Evolutionary conservation across 352 stramenopile species (phyloP).

Genomic region (Achlya hypogyna): DNA sequence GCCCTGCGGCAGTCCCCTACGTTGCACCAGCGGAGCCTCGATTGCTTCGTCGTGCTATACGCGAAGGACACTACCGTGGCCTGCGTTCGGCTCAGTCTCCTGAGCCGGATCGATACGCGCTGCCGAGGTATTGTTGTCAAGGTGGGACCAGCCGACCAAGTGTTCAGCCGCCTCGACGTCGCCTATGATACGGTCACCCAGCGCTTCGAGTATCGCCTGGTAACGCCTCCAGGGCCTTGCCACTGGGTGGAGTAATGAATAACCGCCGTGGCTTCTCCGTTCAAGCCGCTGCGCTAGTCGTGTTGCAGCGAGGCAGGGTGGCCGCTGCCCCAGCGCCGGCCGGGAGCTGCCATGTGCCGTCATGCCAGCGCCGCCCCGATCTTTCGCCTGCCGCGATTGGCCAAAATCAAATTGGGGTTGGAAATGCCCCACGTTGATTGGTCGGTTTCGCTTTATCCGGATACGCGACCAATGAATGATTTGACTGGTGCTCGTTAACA

Average conservation of each 20-base stretch:
- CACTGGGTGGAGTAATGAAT: not conserved
- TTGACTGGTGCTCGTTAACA: not conserved
- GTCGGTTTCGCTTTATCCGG: not conserved
- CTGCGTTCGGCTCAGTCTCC: not conserved
- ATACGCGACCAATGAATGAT: not conserved
- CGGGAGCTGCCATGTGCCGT: no score
- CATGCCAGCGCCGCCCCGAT: no score
- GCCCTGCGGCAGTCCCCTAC: not conserved
- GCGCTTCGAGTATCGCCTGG: not conserved
- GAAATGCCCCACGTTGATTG: not conserved
- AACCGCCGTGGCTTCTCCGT: no score
- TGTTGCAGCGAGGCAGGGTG: no score
- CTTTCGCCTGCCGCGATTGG: no score
- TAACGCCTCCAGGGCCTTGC: not conserved
- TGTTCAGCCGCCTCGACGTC: not conserved
- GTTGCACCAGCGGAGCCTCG: not conserved
- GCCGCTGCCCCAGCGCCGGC: no score
- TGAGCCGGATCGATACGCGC: not conserved
- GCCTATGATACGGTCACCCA: not conserved
- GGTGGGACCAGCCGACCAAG: not conserved
- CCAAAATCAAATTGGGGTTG: no score
- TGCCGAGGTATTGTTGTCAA: not conserved
- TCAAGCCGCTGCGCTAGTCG: no score
- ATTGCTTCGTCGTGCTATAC: not conserved
- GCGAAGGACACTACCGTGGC: not conserved